phyloP scores from a whole-genome alignment of 768 basidiomycete species.

The Coprinopsis sp. region DNA sequence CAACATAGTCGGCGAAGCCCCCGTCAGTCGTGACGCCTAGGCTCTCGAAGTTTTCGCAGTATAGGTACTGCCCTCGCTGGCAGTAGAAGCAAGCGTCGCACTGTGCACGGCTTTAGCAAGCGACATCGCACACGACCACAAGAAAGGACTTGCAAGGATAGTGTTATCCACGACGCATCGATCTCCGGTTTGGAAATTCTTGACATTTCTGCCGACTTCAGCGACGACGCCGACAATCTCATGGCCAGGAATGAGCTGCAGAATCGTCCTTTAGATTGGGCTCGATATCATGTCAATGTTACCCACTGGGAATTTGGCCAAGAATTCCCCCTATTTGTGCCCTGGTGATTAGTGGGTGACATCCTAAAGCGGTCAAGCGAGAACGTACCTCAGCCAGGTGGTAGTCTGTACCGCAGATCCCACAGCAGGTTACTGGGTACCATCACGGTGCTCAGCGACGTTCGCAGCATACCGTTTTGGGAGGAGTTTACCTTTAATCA shows the following conservation, averaged over 20 bases:
- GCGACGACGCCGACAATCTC: conserved; percentile 64
- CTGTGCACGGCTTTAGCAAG: conserved; percentile 29
- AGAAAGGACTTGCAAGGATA: conserved; percentile 43
- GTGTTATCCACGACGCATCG: conserved; percentile 78
- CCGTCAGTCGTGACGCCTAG: conserved; percentile 79
- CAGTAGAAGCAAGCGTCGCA: conserved; percentile 88
- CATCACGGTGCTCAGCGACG: background rate
- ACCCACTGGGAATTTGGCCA: conserved; percentile 63
- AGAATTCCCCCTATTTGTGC: conserved; percentile 58
- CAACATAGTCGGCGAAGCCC: conserved; percentile 87
- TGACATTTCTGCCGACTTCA: conserved; percentile 75
- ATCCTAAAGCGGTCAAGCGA: background rate
- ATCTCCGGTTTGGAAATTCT: conserved; percentile 72
- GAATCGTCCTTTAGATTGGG: background rate
- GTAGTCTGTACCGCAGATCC: conserved; percentile 66
- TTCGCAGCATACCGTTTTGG: background rate
- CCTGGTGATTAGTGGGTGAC: conserved; percentile 2
- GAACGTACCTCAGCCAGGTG: conserved; percentile 42
- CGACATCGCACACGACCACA: conserved; percentile 7
- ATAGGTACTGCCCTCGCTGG: conserved; percentile 71
- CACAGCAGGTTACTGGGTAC: conserved; percentile 33
- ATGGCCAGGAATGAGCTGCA: conserved; percentile 41
- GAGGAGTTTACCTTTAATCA: conserved; percentile 49
- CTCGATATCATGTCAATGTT: background rate
- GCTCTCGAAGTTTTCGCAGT: conserved; percentile 83